These are phyloP conservation scores for Pythium phragmitis DNA, from an alignment of 352 stramenopile genomes.

Conservation along the genomic window DNA sequence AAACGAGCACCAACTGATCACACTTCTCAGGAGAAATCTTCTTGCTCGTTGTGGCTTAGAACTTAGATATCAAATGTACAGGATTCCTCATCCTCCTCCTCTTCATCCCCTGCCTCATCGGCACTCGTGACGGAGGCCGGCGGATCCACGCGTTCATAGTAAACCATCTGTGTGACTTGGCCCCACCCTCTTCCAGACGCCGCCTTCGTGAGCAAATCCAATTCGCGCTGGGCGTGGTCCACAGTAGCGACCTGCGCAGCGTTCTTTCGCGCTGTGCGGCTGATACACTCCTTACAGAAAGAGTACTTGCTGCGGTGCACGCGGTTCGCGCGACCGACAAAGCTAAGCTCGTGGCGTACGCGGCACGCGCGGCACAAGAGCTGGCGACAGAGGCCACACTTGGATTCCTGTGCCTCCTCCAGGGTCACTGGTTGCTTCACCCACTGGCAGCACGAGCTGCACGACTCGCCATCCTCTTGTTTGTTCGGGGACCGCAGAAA, in stretches of 20 bases:
- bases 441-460: constrained; percentile 6
- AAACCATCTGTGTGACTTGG: neutral
- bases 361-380: constrained; percentile 14
- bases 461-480: constrained; percentile 4
- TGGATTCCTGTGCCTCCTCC: constrained; percentile 1
- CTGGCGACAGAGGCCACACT: constrained; percentile 11
- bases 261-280: neutral
- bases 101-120: too few relatives aligned
- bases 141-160: too few relatives aligned
- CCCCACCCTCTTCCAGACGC: neutral
- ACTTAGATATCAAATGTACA: too few relatives aligned
- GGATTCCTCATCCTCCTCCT: too few relatives aligned
- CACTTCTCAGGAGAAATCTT: too few relatives aligned
- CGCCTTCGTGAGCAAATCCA: neutral
- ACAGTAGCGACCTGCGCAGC: neutral
- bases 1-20: too few relatives aligned
- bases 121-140: too few relatives aligned
- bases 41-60: too few relatives aligned
- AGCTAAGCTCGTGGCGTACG: constrained; percentile 21
- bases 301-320: constrained; percentile 18
- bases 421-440: neutral
- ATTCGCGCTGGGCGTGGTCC: neutral
- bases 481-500: neutral
- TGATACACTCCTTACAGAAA: constrained; percentile 14
- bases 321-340: constrained; percentile 20